These are phyloP conservation scores for Lipomyces mesembrius DNA, from an alignment of 805 yeast genomes.

Conservation along the genomic window DNA sequence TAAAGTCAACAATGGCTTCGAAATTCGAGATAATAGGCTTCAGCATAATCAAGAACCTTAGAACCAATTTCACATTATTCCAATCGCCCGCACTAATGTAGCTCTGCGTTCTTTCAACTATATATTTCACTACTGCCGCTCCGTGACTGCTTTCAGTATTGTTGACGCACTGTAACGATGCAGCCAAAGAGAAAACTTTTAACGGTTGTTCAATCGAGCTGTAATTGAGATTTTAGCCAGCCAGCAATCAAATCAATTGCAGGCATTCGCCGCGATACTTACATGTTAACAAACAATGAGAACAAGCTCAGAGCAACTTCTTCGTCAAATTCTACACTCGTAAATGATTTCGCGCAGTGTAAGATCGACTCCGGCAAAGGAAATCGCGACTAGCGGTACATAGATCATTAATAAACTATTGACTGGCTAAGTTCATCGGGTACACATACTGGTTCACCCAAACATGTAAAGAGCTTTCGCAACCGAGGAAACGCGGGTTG, in stretches of 20 bases:
- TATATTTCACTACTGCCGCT: conserved; percentile 66
- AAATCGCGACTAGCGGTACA: conserved; percentile 17
- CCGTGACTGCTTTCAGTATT: conserved; percentile 68
- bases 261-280: not conserved
- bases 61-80: conserved; percentile 68
- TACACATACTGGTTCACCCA: conserved; percentile 34
- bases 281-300: conserved; percentile 20
- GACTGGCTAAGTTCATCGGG: not conserved
- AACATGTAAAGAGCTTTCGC: conserved; percentile 20
- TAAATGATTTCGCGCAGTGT: conserved; percentile 15
- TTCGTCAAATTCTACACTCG: conserved; percentile 14
- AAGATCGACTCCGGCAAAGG: conserved; percentile 14
- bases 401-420: not conserved
- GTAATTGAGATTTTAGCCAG: not conserved
- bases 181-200: conserved; percentile 73
- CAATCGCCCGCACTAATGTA: conserved; percentile 57
- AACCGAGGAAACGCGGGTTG: conserved; percentile 22
- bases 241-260: not conserved
- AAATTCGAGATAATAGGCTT: conserved; percentile 60
- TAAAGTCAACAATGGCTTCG: conserved; percentile 53
- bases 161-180: conserved; percentile 68
- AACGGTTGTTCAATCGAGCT: conserved; percentile 81
- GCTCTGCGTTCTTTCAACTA: conserved; percentile 66
- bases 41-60: conserved; percentile 72
- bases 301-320: conserved; percentile 13